Evolutionary conservation across 495 filamentous ascomycete species (phyloP).

Genomic region (Recurvomyces mirabilis): DNA sequence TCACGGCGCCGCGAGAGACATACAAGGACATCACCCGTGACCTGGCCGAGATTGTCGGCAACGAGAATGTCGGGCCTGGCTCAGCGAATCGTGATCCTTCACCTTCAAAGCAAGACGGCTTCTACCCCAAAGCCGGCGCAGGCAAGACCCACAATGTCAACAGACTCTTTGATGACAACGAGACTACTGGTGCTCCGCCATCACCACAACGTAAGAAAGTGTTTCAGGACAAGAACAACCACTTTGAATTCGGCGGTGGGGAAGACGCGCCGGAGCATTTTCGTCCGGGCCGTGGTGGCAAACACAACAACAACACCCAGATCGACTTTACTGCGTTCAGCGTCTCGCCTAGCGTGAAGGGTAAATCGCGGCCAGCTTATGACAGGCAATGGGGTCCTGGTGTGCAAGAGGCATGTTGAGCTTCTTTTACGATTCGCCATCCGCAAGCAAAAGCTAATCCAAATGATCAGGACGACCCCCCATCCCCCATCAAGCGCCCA

Average conservation of each 20-base stretch:
- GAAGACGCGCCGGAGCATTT: constrained; percentile 35
- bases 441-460: neutral
- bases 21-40: constrained; percentile 53
- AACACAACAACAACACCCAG: constrained; percentile 39
- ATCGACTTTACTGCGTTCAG: constrained; percentile 83
- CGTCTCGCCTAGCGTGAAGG: constrained; percentile 61
- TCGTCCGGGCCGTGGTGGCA: constrained; percentile 40
- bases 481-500: constrained; percentile 34
- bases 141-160: constrained; percentile 59
- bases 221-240: constrained; percentile 65
- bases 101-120: constrained; percentile 40
- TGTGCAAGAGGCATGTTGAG: constrained; percentile 43
- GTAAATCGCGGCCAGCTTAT: constrained; percentile 39
- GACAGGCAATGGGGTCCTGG: constrained; percentile 62
- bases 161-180: constrained; percentile 58
- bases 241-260: constrained; percentile 76
- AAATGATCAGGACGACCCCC: constrained; percentile 19
- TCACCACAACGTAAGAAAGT: constrained; percentile 42
- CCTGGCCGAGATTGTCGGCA: constrained; percentile 51
- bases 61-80: constrained; percentile 23
- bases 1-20: constrained; percentile 42
- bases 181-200: constrained; percentile 30
- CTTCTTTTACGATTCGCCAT: neutral
- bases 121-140: constrained; percentile 52
- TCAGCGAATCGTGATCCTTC: constrained; percentile 29